Conservation (phyloP, 768 basidiomycete species). For the Suillus variegatus region DNA sequence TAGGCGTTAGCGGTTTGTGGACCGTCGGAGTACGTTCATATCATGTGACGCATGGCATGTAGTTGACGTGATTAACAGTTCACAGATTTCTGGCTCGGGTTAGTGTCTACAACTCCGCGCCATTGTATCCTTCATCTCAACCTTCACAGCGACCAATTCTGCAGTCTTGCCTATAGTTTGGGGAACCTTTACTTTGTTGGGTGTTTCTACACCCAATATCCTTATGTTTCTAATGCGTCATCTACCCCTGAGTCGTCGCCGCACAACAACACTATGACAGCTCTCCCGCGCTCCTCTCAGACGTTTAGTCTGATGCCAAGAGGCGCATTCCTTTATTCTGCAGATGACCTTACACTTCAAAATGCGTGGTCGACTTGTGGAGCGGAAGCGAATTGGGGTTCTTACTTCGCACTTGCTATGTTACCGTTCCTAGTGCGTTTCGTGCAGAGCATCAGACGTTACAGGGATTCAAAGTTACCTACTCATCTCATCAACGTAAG, state of each 20-base stretch:
- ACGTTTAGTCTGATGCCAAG: not conserved
- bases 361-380: slow-evolving; percentile 46
- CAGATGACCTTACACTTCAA: slow-evolving; percentile 38
- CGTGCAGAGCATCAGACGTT: slow-evolving; percentile 87
- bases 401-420: slow-evolving; percentile 56
- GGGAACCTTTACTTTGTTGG: slow-evolving; percentile 72
- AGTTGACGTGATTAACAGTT: slow-evolving; percentile 47
- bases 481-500: slow-evolving; percentile 89
- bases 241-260: not conserved
- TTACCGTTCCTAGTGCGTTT: slow-evolving; percentile 78
- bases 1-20: slow-evolving; percentile 68
- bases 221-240: not conserved
- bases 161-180: slow-evolving; percentile 75
- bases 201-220: slow-evolving; percentile 59
- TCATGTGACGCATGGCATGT: slow-evolving; percentile 4
- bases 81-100: slow-evolving; percentile 91
- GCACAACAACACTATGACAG: not conserved
- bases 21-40: slow-evolving; percentile 64
- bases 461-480: slow-evolving; percentile 66
- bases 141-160: slow-evolving; percentile 69
- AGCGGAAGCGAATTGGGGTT: slow-evolving; percentile 54
- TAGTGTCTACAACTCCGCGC: slow-evolving; percentile 19
- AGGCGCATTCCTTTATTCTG: slow-evolving; percentile 9
- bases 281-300: not conserved
- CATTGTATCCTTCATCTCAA: slow-evolving; percentile 7